phyloP scores from a whole-genome alignment of 108 stramenopile species.

The Poteriospumella lacustris region DNA sequence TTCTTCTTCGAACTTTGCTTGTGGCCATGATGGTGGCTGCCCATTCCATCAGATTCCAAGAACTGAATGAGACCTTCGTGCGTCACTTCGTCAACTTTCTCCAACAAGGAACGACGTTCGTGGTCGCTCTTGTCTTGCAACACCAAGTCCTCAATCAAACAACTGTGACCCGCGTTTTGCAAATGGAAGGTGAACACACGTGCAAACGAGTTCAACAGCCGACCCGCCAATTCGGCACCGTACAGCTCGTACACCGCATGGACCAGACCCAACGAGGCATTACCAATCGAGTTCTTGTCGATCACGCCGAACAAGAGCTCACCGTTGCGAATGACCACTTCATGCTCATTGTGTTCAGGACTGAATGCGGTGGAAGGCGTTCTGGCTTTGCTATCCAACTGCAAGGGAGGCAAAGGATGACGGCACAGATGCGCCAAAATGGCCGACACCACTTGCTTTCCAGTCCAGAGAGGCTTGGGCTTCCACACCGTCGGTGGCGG shows the following conservation, averaged over 20 bases:
- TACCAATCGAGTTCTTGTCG: conserved; percentile 93
- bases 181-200: conserved; percentile 90
- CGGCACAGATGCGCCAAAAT: conserved; percentile 45
- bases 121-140: conserved; percentile 75
- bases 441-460: conserved; percentile 73
- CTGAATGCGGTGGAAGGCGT: conserved; percentile 82
- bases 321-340: conserved; percentile 79
- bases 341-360: conserved; percentile 72
- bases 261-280: conserved; percentile 71
- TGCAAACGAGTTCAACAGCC: conserved; percentile 78
- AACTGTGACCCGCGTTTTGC: conserved; percentile 89
- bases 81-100: neutral
- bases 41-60: too few relatives aligned
- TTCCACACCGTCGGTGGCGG: conserved; percentile 86
- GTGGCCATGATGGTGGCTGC: neutral
- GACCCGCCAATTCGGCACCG: conserved; percentile 78
- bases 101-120: conserved; percentile 60
- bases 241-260: conserved; percentile 95
- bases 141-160: conserved; percentile 91
- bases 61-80: neutral
- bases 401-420: conserved; percentile 14
- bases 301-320: conserved; percentile 86
- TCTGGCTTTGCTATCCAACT: conserved; percentile 80
- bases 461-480: conserved; percentile 50
- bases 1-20: neutral